Base-by-base conservation (phyloP, 1,284 basidiomycete genomes). In the Ceratobasidium sp. region DNA sequence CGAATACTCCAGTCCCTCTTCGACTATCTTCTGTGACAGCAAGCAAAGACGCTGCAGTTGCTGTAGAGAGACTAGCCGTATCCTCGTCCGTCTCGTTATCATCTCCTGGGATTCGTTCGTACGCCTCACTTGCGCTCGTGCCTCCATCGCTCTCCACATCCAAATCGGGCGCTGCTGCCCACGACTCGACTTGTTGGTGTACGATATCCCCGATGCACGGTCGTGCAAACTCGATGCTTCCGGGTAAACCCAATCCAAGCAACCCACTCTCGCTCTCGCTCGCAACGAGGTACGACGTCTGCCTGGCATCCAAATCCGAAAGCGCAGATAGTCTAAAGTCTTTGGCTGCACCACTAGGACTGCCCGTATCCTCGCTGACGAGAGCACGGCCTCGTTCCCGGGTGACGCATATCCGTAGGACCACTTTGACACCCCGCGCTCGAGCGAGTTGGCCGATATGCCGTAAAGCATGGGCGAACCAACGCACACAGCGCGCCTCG, bases 151-250 rank as follows among this genome's bases (percentile, higher is more conserved):
- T 75, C 46, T 75, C 72, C 1, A 75, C 46, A 39, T 75, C 72
- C n/a, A 64, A 12, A 15, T 75, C 72, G 20, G 61, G 33, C n/a
- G n/a, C n/a, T 12, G 28, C 3, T 5, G 56, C 72, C 72, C 72
- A 75, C 49, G 60, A 60, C 9, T 33, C 55, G 49, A 75, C 60
- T 23, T 75, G 72, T 28, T 75, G 58, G 18, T 42, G 44, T 23
- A 75, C 58, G 42, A 75, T 75, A 53, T 75, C 72, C 3, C 72
- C 72, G 18, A 75, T 75, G 33, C 72, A 75, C 33, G 72, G 72
- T 42, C 72, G 58, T 20, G 72, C 72, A 55, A 75, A 75, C 44
- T 75, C 72, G 49, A 75, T 55, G 33, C 72, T 75, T 39, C 72
- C 72, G 3, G 72, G 61, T 1, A 75, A 10, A 26, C 72, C 72